Conservation (phyloP, 495 filamentous ascomycete species). For the Penicillium manginii region DNA sequence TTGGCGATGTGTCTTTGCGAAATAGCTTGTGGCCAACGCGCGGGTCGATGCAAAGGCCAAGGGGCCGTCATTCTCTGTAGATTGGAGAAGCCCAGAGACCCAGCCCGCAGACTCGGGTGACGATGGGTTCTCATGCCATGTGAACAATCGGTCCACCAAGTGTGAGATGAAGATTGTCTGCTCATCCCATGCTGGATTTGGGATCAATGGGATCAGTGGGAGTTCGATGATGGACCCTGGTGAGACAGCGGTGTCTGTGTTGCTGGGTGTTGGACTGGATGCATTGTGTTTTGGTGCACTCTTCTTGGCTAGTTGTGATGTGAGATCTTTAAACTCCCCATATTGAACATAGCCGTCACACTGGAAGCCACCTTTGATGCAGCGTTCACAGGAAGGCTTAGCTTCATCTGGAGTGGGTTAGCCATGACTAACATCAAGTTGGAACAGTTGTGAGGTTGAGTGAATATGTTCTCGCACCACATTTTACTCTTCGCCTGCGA, state of each 20-base stretch:
- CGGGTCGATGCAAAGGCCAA: constrained; percentile 14
- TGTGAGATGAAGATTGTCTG: constrained; percentile 11
- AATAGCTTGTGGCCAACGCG: constrained; percentile 19
- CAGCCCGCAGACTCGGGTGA: constrained; percentile 17
- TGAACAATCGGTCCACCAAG: constrained; percentile 19
- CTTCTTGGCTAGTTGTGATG: neutral
- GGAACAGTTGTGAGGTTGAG: neutral
- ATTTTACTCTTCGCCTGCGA: constrained; percentile 30
- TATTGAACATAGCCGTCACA: constrained; percentile 28
- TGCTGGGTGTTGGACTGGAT: neutral
- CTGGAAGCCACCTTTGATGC: constrained; percentile 19
- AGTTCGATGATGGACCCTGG: neutral
- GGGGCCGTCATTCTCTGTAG: neutral
- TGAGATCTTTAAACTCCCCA: constrained; percentile 19
- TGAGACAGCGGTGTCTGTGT: neutral
- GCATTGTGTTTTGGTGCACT: neutral
- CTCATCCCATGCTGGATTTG: constrained; percentile 18
- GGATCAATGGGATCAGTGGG: constrained; percentile 5
- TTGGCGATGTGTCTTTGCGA: constrained; percentile 18
- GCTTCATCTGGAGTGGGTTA: constrained; percentile 23
- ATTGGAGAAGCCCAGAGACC: constrained; percentile 10
- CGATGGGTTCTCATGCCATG: constrained; percentile 15
- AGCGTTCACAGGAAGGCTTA: constrained; percentile 29
- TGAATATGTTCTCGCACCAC: constrained; percentile 14
- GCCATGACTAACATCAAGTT: neutral